Conservation (phyloP, 108 stramenopile genomes). For the Nannochloropsis salina region DNA sequence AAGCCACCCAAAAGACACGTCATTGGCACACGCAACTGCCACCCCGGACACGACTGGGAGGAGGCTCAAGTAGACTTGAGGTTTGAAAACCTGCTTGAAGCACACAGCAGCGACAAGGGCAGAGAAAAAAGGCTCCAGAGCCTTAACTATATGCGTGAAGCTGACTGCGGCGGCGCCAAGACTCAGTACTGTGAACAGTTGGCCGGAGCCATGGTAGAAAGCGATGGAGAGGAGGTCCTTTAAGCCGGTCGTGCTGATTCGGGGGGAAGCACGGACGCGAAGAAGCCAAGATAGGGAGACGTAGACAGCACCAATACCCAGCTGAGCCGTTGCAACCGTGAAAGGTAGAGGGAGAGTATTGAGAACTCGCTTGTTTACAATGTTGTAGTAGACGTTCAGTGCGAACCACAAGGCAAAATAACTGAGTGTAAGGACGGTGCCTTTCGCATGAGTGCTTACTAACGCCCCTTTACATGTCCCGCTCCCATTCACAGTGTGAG, state of each 20-base stretch:
- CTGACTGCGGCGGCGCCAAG: slow-evolving; percentile 94
- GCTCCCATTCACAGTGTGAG: background rate
- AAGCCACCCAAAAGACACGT: slow-evolving; percentile 72
- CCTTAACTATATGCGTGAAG: slow-evolving; percentile 99
- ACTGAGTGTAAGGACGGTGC: background rate
- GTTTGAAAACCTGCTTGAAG: slow-evolving; percentile 66
- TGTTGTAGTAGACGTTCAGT: slow-evolving; percentile 98
- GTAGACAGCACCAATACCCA: slow-evolving; percentile 82
- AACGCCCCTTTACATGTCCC: background rate
- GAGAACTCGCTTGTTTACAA: slow-evolving; percentile 94
- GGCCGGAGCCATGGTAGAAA: slow-evolving; percentile 90
- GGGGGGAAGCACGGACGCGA: slow-evolving; percentile 80
- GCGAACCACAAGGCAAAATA: slow-evolving; percentile 97
- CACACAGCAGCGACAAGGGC: slow-evolving; percentile 79
- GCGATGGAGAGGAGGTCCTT: slow-evolving; percentile 88
- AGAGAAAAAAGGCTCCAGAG: slow-evolving; percentile 94
- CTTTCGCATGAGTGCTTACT: background rate
- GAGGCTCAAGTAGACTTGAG: slow-evolving; percentile 67
- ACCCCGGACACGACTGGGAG: slow-evolving; percentile 88
- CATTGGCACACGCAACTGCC: slow-evolving; percentile 91
- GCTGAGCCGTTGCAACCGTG: slow-evolving; percentile 92
- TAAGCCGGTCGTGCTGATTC: slow-evolving; percentile 67
- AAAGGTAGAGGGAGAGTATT: slow-evolving; percentile 82
- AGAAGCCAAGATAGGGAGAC: slow-evolving; percentile 77
- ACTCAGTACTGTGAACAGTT: slow-evolving; percentile 90